These are phyloP conservation scores for Lactarius trivialis DNA, from an alignment of 768 basidiomycete species.

Conservation along the genomic window DNA sequence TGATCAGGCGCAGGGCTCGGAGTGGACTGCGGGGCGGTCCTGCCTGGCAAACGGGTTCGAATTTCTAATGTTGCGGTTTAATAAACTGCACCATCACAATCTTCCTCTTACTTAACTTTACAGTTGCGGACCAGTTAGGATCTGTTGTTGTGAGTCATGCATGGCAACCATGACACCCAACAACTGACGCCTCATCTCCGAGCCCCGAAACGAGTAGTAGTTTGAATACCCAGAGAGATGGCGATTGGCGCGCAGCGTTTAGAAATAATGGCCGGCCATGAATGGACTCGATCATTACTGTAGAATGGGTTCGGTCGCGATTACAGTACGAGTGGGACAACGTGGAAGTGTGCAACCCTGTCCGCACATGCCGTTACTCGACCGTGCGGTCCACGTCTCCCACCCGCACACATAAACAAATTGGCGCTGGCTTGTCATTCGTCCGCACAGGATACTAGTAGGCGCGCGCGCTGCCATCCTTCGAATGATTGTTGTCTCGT, in stretches of 20 bases:
- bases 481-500: neutral
- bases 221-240: neutral
- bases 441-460: neutral
- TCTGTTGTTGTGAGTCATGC: neutral
- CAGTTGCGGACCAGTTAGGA: neutral
- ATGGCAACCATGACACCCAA: neutral
- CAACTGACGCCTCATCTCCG: neutral
- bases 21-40: constrained; percentile 7
- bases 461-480: neutral
- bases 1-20: neutral
- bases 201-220: neutral
- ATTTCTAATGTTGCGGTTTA: neutral
- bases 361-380: neutral
- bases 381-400: neutral
- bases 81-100: neutral
- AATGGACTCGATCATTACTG: neutral
- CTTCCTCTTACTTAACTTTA: neutral
- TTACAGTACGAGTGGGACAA: neutral
- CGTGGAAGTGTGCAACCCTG: neutral
- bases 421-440: neutral
- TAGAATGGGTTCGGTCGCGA: neutral
- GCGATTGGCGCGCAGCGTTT: neutral
- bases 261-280: neutral
- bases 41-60: constrained; percentile 4
- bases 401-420: neutral